Evolutionary conservation across 106 monocot genomes (phyloP).

Genomic region (Dactylorhiza incarnata): DNA sequence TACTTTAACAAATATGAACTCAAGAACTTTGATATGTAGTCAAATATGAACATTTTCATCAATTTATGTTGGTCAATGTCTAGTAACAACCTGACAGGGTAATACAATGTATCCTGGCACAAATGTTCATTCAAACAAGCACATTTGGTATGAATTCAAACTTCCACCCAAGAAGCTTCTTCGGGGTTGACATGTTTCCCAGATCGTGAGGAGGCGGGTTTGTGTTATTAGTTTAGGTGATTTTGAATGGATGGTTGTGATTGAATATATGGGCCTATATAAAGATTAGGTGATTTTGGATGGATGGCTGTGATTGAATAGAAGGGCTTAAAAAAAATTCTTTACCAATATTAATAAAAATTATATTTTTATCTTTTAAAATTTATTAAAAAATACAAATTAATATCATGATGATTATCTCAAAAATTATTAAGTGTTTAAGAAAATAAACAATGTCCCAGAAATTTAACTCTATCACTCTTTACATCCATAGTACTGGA

Average conservation of each 20-base stretch:
- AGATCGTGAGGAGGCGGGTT: neutral
- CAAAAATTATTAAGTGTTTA: no score
- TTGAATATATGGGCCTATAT: no score
- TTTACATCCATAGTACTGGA: neutral
- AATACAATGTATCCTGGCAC: neutral
- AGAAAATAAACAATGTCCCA: neutral
- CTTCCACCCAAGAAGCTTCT: neutral
- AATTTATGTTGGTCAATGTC: neutral
- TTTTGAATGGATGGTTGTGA: no score
- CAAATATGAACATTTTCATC: neutral
- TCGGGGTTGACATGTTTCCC: neutral
- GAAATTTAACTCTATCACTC: neutral
- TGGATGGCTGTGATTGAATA: no score
- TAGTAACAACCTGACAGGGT: neutral
- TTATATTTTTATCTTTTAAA: no score
- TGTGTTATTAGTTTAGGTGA: no score
- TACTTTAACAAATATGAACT: neutral
- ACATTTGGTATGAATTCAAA: slow-evolving; percentile 1
- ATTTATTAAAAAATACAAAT: no score
- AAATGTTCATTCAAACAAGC: neutral
- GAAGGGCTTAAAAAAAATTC: no score
- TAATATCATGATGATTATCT: no score
- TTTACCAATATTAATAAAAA: no score
- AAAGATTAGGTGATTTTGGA: no score
- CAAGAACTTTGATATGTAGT: neutral